A percentile compares a stretch with the other conserved stretches of the same genome.
Conservation (phyloP, 306 rosid genomes). For the Cucumis hystrix region DNA sequence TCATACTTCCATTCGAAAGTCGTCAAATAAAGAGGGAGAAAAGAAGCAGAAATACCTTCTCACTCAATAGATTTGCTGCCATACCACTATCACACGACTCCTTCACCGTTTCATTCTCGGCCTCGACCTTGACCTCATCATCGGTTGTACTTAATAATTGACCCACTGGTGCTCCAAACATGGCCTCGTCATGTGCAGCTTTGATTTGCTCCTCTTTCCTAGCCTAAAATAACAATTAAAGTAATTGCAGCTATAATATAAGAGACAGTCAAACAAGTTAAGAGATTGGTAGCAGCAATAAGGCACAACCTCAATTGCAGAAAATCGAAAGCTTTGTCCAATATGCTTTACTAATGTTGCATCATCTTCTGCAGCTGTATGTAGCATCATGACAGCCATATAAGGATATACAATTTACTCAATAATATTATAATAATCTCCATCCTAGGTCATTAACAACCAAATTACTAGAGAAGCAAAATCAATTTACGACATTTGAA, state of each 20-base stretch:
- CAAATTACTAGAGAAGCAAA: background rate
- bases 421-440: background rate
- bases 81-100: slow-evolving; percentile 25
- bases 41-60: slow-evolving; percentile 32
- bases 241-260: background rate
- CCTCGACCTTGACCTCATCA: slow-evolving; percentile 49
- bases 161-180: slow-evolving; percentile 54
- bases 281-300: background rate
- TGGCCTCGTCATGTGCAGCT: slow-evolving; percentile 91
- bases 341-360: slow-evolving; percentile 55
- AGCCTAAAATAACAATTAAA: slow-evolving; percentile 28
- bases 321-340: slow-evolving; percentile 83
- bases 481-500: background rate
- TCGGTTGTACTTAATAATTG: slow-evolving; percentile 26
- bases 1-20: background rate
- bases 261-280: slow-evolving; percentile 1
- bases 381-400: slow-evolving; percentile 6
- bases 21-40: background rate
- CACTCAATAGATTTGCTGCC: slow-evolving; percentile 60
- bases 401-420: background rate
- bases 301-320: slow-evolving; percentile 53
- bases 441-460: background rate
- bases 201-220: slow-evolving; percentile 61
- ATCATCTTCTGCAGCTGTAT: slow-evolving; percentile 84
- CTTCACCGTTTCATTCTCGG: slow-evolving; percentile 21